These are phyloP conservation scores for Saturnispora kantuleensis DNA, from an alignment of 805 yeast genomes.

Conservation along the genomic window DNA sequence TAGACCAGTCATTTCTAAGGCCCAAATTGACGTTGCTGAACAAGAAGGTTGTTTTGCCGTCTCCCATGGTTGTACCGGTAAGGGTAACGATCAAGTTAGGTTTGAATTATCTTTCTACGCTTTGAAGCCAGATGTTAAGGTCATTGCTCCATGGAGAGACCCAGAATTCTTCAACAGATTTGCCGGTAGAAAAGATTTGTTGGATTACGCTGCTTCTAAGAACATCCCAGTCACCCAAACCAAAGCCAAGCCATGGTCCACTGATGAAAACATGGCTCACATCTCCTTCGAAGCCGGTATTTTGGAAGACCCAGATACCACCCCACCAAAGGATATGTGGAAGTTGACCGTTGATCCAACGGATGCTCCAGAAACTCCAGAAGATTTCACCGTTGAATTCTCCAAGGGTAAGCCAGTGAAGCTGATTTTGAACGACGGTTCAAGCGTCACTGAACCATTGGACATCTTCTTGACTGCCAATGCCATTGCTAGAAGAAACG, in stretches of 20 bases:
- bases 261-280: conserved; percentile 98
- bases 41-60: conserved; percentile 97
- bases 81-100: conserved; percentile 99
- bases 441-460: conserved; percentile 69
- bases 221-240: conserved; percentile 94
- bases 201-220: conserved; percentile 89
- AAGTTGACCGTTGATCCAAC: conserved; percentile 91
- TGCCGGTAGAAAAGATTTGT: conserved; percentile 94
- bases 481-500: conserved; percentile 95
- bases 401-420: conserved; percentile 83
- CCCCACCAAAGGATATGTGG: conserved; percentile 99
- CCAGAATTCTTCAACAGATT: conserved; percentile 90
- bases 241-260: conserved; percentile 98
- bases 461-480: conserved; percentile 90
- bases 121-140: conserved; percentile 91
- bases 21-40: conserved; percentile 95
- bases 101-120: conserved; percentile 97
- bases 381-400: conserved; percentile 74
- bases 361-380: conserved; percentile 92
- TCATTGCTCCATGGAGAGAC: conserved; percentile 99
- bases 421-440: conserved; percentile 54
- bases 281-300: conserved; percentile 99
- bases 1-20: conserved; percentile 97
- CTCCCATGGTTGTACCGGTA: conserved; percentile 99
- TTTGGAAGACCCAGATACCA: conserved; percentile 95